A percentile compares a stretch with the other conserved stretches of the same genome.
phyloP scores from a whole-genome alignment of 1,284 basidiomycete species.

The Pyrrhoderma noxium region DNA sequence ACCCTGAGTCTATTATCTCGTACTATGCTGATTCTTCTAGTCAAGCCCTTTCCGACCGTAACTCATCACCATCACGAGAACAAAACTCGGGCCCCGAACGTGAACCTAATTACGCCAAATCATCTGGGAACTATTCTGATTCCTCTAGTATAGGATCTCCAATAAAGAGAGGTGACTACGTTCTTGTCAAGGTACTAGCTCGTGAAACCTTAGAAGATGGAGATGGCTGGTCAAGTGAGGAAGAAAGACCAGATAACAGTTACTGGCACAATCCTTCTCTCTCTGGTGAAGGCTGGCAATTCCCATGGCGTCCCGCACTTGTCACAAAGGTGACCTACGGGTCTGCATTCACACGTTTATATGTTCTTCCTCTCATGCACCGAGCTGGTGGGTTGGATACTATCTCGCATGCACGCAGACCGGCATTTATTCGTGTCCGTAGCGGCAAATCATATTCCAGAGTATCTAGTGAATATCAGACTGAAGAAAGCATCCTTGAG shows the following conservation, averaged over 20 bases:
- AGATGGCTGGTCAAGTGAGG: background rate
- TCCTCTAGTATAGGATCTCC: background rate
- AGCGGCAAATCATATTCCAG: background rate
- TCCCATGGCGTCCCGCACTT: slow-evolving; percentile 9
- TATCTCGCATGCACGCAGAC: background rate
- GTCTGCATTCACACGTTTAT: slow-evolving; percentile 1
- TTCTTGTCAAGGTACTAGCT: slow-evolving; percentile 10
- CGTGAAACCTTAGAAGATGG: slow-evolving; percentile 7
- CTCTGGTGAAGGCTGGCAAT: slow-evolving; percentile 10
- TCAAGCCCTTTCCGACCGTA: no score
- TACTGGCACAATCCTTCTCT: slow-evolving; percentile 14
- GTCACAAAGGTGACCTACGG: background rate
- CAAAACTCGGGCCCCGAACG: no score
- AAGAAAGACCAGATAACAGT: slow-evolving; percentile 3
- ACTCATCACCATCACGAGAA: no score
- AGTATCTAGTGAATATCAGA: background rate
- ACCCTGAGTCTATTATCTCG: no score
- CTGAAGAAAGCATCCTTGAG: background rate
- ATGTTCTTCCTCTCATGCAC: slow-evolving; percentile 9
- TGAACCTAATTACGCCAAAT: no score
- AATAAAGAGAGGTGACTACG: slow-evolving; percentile 6
- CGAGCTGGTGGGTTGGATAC: slow-evolving; percentile 3
- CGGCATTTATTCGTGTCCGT: slow-evolving; percentile 4
- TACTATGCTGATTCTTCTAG: no score
- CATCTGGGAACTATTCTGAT: no score